A percentile compares a stretch with the other conserved stretches of the same genome.
phyloP scores from a whole-genome alignment of 1,284 basidiomycete genomes.

The Fomitopsis schrenkii region DNA sequence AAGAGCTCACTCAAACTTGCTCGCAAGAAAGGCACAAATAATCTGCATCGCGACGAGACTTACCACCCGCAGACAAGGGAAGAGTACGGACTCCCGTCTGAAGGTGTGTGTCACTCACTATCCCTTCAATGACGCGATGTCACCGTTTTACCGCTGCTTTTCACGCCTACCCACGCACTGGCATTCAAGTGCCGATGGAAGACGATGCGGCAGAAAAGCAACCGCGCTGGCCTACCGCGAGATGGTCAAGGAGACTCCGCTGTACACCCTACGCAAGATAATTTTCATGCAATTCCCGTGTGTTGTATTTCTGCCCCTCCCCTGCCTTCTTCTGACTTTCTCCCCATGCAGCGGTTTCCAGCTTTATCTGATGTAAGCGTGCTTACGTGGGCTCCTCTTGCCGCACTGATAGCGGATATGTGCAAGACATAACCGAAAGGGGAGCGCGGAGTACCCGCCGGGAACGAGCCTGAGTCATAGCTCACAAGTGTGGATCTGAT shows the following conservation, averaged over 20 bases:
- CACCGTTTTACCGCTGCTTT: too few species aligned
- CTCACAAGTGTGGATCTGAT: neutral
- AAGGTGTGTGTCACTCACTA: neutral
- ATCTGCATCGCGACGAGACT: constrained; percentile 31
- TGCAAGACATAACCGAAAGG: constrained; percentile 29
- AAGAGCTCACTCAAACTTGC: too few species aligned
- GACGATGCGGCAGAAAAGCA: constrained; percentile 9
- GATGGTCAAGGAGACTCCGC: constrained; percentile 49
- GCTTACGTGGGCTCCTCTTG: neutral
- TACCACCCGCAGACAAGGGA: constrained; percentile 29
- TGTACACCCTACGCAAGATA: constrained; percentile 50
- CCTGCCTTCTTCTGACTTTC: constrained; percentile 20
- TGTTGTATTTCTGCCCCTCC: constrained; percentile 7
- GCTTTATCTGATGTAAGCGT: constrained; percentile 29
- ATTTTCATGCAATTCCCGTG: constrained; percentile 46
- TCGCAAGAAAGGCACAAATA: constrained; percentile 32
- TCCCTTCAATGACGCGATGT: too few species aligned
- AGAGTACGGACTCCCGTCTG: constrained; percentile 29
- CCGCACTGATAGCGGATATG: neutral
- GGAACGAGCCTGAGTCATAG: constrained; percentile 27
- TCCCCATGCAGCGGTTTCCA: constrained; percentile 27
- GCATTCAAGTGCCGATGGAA: too few species aligned
- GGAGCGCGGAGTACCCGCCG: constrained; percentile 31
- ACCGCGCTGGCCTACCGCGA: constrained; percentile 30
- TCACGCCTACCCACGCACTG: too few species aligned